Conservation (phyloP, 2,329 filamentous ascomycete genomes). For the Alternaria sp. region DNA sequence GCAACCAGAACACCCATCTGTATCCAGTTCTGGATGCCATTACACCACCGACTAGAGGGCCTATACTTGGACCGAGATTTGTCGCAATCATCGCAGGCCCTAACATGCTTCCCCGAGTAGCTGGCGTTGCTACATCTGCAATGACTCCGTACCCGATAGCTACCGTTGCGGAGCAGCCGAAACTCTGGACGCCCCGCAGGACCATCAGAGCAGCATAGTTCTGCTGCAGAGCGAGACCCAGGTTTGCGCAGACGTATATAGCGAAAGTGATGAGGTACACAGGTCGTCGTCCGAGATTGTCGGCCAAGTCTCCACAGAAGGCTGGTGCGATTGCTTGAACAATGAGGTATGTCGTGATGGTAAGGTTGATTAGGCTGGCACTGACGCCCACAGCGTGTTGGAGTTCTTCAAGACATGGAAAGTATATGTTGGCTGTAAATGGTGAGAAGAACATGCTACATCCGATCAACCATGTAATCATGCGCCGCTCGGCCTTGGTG, state of each 20-base stretch:
- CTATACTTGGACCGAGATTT: background rate
- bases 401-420: background rate
- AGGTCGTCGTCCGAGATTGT: background rate
- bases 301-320: background rate
- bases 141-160: background rate
- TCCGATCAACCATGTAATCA: background rate
- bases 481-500: background rate
- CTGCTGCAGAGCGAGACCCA: background rate
- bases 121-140: background rate
- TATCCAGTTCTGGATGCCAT: background rate
- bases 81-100: background rate
- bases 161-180: background rate
- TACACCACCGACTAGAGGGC: background rate
- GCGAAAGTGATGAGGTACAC: background rate
- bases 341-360: background rate
- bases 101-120: background rate
- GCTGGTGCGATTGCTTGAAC: background rate
- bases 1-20: background rate
- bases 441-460: background rate
- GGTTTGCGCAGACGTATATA: background rate
- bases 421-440: background rate
- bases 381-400: background rate
- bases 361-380: background rate
- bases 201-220: background rate
- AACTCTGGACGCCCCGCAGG: background rate